Evolutionary conservation across 176 grass and related monocot genomes (phyloP), one percentile per base, ranked within the genome.

Genomic region (Elaeis guineensis): DNA sequence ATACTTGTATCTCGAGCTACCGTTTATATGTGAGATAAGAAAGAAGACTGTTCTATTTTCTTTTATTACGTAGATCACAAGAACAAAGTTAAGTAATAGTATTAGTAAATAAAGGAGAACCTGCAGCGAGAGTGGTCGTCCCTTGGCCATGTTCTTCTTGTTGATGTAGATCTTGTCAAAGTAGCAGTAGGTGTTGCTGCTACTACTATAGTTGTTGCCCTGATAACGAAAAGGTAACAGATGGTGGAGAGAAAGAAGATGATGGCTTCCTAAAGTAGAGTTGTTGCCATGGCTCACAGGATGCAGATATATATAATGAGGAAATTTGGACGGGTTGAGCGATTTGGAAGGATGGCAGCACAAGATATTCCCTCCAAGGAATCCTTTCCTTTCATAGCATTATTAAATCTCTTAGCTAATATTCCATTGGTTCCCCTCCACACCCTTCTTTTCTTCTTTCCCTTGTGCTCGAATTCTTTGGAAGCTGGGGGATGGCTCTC

Each of bases 91-190:
- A 14, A 12, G 35, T 44, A 44, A 44, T 44, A 14, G 9, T 3
- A 12, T 1, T 12, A 44, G 7, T 14, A 44, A 44, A 44, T 44
- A 44, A 44, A 11, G 58, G 15, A 1, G 4, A 16, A 72, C 69
- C 69, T 72, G 69, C 57, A 72, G 19, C 23, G 69, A 60, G 16
- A 72, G 57, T 52, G 69, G 69, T 49, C 57, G 35, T 26, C 69
- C 69, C 49, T 32, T 72, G 48, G 39, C 24, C 57, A 72, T 44
- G 9, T 44, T 72, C 49, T 44, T 68, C 52, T 50, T 63, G 14
- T 24, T 25, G 32, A 4, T 61, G 16, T 72, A 30, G 17, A 7
- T 20, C 17, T 44, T 49, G n/a, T 14, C 16, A 2, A 12, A 2
- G 48, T 21, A 52, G 57, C 21, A 73, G 70, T 54, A 25, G 14